Conservation (phyloP, 1,284 basidiomycete species). For the Ceratorhiza oryzae-sativae region DNA sequence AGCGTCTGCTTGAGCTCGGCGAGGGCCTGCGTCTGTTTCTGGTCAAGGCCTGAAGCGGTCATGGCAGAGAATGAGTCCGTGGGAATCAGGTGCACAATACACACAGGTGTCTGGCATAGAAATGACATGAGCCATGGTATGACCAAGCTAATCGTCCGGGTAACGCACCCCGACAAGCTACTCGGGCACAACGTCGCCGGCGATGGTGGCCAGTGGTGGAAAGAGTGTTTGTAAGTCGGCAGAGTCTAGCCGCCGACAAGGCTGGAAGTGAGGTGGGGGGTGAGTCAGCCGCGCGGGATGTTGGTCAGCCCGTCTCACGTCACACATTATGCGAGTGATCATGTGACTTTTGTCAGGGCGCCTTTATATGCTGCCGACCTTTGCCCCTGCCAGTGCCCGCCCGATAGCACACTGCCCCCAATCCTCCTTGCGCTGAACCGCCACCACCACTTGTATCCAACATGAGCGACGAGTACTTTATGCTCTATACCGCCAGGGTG, state of each 20-base stretch:
- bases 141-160: background rate
- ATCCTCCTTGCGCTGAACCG: background rate
- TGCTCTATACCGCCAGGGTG: slow-evolving; percentile 34
- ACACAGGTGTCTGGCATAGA: background rate
- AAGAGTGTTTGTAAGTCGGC: slow-evolving; percentile 14
- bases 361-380: slow-evolving; percentile 29
- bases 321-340: background rate
- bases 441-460: background rate
- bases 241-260: background rate
- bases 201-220: background rate
- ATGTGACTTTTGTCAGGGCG: slow-evolving; percentile 5
- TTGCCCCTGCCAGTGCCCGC: background rate
- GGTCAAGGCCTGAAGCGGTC: background rate
- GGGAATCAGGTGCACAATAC: slow-evolving; percentile 12
- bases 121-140: background rate
- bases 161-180: background rate
- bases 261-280: background rate
- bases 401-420: background rate
- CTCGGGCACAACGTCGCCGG: no score
- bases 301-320: background rate
- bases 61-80: slow-evolving; percentile 24
- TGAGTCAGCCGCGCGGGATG: background rate
- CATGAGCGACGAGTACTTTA: slow-evolving; percentile 23
- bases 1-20: slow-evolving; percentile 24
- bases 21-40: slow-evolving; percentile 22